Evolutionary conservation across 225 moss, liverwort and hornwort genomes (phyloP), one percentile per base, ranked within the genome.

Genomic region (Rhytidiadelphus loreus): DNA sequence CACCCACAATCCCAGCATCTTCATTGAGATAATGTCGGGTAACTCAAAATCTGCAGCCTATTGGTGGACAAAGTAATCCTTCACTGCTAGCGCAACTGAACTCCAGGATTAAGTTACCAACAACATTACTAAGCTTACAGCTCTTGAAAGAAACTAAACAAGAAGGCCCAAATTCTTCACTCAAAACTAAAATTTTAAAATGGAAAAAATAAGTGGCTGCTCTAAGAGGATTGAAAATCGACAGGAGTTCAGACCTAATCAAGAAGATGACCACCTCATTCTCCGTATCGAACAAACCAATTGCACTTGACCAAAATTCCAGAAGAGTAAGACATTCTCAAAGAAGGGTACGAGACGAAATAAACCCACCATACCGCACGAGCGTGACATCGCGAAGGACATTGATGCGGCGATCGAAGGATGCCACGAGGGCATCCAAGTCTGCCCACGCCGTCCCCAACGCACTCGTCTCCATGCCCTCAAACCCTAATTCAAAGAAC

Each of bases 371-470:
- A 48, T 85, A 69, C 1, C 91, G 91, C 55, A 94, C 82, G 64
- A 91, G 90, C 66, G 91, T 89, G 81, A 90, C 87, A 44, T 91
- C 87, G 74, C 90, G 79, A 70, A 94, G 92, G 33, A 87, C 83
- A 69, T 82, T 84, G 85, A 94, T 76, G 69, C 91, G 92, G 61
- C 78, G 77, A 50, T 92, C 89, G 81, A 94, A 94, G 62, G 92
- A 94, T 12, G 92, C 87, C 88, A 92, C 76, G 52, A 92, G 52
- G 44, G 91, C 76, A 58, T 94, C 91, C 87, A 94, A 85, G 33
- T 80, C 83, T 21, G 86, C 53, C 76, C 91, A 88, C 70, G 39
- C 58, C 69, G 84, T 90, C 69, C 80, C 86, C 22, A 68, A 76
- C 19, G 75, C 83, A 73, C 41, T 77, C 68, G 61, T 71, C 83